These are phyloP conservation scores for Macrolepiota albuminosa DNA, from an alignment of 768 basidiomycete genomes.

Conservation along the genomic window DNA sequence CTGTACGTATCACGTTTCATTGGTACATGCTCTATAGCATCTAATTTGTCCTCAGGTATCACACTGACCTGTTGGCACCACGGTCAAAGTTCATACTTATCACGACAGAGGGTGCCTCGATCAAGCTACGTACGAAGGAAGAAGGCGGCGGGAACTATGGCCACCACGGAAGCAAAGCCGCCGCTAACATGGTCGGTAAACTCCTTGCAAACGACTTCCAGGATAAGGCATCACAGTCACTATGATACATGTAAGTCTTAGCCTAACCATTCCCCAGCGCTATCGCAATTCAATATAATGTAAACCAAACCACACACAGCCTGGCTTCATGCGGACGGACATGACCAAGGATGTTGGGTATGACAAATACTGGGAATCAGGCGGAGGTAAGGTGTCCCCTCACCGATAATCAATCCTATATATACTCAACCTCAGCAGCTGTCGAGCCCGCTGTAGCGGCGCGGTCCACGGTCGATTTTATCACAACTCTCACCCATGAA, in stretches of 20 bases:
- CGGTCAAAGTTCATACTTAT: conserved; percentile 37
- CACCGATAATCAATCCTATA: too few relatives aligned
- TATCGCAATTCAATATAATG: not conserved
- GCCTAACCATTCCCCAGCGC: too few relatives aligned
- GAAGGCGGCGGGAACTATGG: conserved; percentile 47
- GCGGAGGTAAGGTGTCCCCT: too few relatives aligned
- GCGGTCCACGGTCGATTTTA: conserved; percentile 32
- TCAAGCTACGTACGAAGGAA: conserved; percentile 33
- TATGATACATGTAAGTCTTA: conserved; percentile 36
- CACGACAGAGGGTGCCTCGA: conserved; percentile 43
- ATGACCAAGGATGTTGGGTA: conserved; percentile 42
- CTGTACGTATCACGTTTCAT: conserved; percentile 12
- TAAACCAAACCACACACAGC: conserved; percentile 27
- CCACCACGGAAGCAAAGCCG: conserved; percentile 45
- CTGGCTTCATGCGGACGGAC: conserved; percentile 44
- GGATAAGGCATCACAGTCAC: conserved; percentile 32
- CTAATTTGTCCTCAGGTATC: conserved; percentile 8
- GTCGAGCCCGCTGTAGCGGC: conserved; percentile 41
- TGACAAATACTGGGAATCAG: too few relatives aligned
- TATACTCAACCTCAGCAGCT: conserved; percentile 21
- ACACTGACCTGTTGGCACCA: conserved; percentile 19
- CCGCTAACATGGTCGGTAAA: conserved; percentile 44
- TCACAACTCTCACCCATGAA: conserved; percentile 25
- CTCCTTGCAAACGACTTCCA: conserved; percentile 35
- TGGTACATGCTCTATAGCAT: too few relatives aligned